Conservation (phyloP, 768 basidiomycete species). For the Mycena alexandri region DNA sequence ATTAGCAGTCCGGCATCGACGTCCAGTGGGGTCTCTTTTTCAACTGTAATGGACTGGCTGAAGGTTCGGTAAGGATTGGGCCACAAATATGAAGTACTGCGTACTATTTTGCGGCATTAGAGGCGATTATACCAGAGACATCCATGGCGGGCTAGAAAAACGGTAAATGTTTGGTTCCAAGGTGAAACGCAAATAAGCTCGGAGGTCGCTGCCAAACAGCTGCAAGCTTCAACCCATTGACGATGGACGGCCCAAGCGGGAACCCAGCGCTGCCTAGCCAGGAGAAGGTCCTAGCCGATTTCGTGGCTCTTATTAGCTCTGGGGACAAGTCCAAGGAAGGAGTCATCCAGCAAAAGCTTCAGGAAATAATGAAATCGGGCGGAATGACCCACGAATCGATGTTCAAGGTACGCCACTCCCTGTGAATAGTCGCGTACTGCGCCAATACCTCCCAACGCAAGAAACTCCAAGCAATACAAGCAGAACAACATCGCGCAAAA, state of each 20-base stretch:
- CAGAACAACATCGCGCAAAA: slow-evolving; percentile 12
- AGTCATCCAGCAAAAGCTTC: slow-evolving; percentile 21
- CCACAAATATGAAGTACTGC: slow-evolving; percentile 41
- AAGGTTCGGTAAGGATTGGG: slow-evolving; percentile 12
- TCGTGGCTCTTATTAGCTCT: slow-evolving; percentile 21
- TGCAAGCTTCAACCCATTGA: background rate
- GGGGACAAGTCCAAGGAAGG: slow-evolving; percentile 31
- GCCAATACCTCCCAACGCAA: background rate
- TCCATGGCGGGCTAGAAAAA: slow-evolving; percentile 66
- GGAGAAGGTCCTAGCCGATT: slow-evolving; percentile 28
- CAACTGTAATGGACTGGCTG: slow-evolving; percentile 77
- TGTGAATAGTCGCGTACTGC: background rate
- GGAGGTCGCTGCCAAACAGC: slow-evolving; percentile 3
- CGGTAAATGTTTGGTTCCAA: background rate
- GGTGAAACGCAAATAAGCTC: background rate
- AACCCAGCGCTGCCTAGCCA: slow-evolving; percentile 20
- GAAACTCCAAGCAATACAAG: slow-evolving; percentile 31
- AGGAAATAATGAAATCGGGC: slow-evolving; percentile 29
- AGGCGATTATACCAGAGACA: slow-evolving; percentile 83
- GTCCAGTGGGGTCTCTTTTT: slow-evolving; percentile 84
- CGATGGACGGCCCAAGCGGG: slow-evolving; percentile 5
- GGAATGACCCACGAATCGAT: slow-evolving; percentile 29
- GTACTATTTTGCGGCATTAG: slow-evolving; percentile 79
- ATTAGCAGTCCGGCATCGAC: slow-evolving; percentile 87
- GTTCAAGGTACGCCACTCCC: slow-evolving; percentile 16